Evolutionary conservation across 176 grass and related monocot genomes (phyloP).

Genomic region (Canna indica): DNA sequence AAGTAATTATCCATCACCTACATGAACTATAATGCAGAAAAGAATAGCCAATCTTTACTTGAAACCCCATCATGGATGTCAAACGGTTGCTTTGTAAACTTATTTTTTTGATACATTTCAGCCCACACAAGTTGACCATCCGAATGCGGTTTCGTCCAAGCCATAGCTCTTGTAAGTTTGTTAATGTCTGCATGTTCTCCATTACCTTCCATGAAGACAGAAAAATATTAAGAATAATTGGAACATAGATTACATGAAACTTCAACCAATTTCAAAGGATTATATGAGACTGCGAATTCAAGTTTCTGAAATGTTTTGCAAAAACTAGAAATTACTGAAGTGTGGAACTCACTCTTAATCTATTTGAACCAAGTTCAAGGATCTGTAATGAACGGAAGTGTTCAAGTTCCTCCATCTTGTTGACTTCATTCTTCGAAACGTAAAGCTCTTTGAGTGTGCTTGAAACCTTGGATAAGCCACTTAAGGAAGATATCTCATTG

Average conservation of each 20-base stretch:
- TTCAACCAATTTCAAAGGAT: not conserved
- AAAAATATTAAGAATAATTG: conserved; percentile 3
- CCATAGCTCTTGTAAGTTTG: conserved; percentile 81
- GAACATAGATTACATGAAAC: not conserved
- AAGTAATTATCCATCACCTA: conserved; percentile 3
- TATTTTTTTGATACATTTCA: conserved; percentile 81
- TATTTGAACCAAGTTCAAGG: conserved; percentile 98
- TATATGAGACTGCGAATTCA: not conserved
- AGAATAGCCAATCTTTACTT: conserved; percentile 34
- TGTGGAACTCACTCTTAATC: conserved; percentile 57
- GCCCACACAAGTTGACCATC: conserved; percentile 68
- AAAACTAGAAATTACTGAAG: not conserved
- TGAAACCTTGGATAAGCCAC: conserved; percentile 62
- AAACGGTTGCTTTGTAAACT: conserved; percentile 94
- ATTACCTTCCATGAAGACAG: conserved; percentile 44
- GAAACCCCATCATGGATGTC: conserved; percentile 66
- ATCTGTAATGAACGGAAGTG: conserved; percentile 65
- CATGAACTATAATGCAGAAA: not conserved
- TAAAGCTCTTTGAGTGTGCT: conserved; percentile 75
- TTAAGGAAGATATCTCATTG: conserved; percentile 89
- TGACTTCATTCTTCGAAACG: conserved; percentile 90
- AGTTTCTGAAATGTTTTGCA: not conserved
- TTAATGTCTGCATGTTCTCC: conserved; percentile 78
- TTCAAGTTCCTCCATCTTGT: conserved; percentile 84
- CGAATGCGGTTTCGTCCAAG: conserved; percentile 81